Base-by-base conservation (phyloP, 805 yeast species). In the Ogataea minuta region DNA sequence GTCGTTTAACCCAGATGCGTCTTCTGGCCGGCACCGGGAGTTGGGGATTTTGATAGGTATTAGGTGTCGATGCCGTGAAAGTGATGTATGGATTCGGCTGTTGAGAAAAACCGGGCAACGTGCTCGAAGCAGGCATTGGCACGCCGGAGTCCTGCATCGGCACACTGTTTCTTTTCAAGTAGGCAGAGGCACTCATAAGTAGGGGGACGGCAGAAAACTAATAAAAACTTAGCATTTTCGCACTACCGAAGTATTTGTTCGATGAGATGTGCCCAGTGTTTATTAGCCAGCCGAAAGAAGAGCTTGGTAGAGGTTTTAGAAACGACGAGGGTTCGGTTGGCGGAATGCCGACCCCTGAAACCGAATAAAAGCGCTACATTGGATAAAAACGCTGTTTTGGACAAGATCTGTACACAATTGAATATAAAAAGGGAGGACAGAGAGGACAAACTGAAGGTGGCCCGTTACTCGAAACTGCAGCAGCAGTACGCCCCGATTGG, bases 1-100 rank as follows among this genome's bases (percentile, higher is more conserved):
- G 63, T 28, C 71, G 60, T 38, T 61, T 70, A 5, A 79, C 74
- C 86, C 86, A 79, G 1, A 79, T 70, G 34, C 86, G 55, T 48
- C 66, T 62, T 28, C 54, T 44, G 14, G 56, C 15, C n/a, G 49
- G 45, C 26, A 29, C 7, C 3, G 49, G 49, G 4, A 40, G 33
- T n/a, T 43, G 53, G 6, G 53, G 42, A 19, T 23, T 34, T 9
- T 33, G 41, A 23, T 40, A 29, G 3, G 45, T 30, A 9, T 43
- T 38, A 10, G 50, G 52, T 3, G 50, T 38, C 6, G 52, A 25
- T 14, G 44, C 48, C 9, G 50, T 43, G 17, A 44, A 31, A 13
- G 46, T 48, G 28, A 46, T 44, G 21, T 50, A 43, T 6, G 52
- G 53, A 3, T 36, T 40, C 6, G 23, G 24, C 20, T 29, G 41